Percentiles rank a stretch among this genome's conserved stretches.
phyloP scores from a whole-genome alignment of 345 rosid species.

The Populus ilicifolia region DNA sequence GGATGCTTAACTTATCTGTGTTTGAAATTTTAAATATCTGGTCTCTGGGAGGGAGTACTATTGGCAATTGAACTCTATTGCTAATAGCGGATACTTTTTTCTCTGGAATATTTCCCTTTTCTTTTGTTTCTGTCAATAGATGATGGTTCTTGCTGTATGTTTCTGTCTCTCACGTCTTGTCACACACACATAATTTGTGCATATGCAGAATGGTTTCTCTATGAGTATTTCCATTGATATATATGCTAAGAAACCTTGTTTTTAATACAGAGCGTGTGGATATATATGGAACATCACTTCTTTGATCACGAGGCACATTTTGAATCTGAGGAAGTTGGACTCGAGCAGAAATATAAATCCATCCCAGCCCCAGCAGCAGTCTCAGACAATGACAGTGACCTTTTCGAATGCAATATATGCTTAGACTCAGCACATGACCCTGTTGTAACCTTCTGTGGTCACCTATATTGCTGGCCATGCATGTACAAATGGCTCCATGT shows the following conservation, averaged over 20 bases:
- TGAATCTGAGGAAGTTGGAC: constrained; percentile 28
- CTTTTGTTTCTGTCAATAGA: no score
- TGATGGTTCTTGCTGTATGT: background rate
- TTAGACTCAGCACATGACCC: constrained; percentile 33
- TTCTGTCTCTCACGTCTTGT: background rate
- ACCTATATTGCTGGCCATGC: constrained; percentile 36
- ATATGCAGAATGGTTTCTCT: background rate
- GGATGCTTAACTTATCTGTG: background rate
- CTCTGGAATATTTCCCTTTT: background rate
- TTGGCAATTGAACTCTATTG: background rate
- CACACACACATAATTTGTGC: background rate
- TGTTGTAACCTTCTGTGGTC: constrained; percentile 35
- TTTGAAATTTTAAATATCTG: background rate
- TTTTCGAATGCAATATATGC: constrained; percentile 33
- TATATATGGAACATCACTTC: constrained; percentile 41
- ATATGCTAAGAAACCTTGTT: background rate
- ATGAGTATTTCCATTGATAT: background rate
- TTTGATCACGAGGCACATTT: constrained; percentile 33
- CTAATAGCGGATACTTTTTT: background rate
- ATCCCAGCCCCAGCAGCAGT: constrained; percentile 14
- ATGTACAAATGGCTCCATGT: constrained; percentile 31
- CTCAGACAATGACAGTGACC: background rate
- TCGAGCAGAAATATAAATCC: constrained; percentile 39
- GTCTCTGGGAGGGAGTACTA: background rate
- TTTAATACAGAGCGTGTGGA: constrained; percentile 23